Evolutionary conservation across 129 eudicot species (phyloP), one percentile per base, ranked within the genome.

Genomic region (Scalesia atractyloides): DNA sequence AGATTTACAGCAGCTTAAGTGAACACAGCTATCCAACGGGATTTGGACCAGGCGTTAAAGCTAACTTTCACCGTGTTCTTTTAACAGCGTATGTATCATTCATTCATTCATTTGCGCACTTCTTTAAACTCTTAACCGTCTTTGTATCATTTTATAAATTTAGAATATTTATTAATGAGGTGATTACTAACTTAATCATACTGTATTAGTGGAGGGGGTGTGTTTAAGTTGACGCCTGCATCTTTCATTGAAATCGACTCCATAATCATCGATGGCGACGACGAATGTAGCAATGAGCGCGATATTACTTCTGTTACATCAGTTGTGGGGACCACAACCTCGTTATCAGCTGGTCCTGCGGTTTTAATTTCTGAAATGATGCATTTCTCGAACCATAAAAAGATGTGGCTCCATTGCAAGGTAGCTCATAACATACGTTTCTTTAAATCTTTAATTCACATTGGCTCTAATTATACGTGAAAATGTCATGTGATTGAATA

Each of bases 31-130:
- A 57, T 71, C 98, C 98, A 56, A 58, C 75, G 56, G 98, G 96
- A 52, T 80, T 94, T 57, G 97, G 89, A 79, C 83, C 73, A 63
- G 96, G 91, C 37, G 73, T 88, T 30, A 64, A 74, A 69, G 98
- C 90, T 33, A 86, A 73, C 49, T 94, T 94, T 79, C 81, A 86
- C 66, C 85, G 97, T 63, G 64, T 90, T 66, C 96, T 90, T 70
- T 76, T 74, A 64, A 75, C 80, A 47, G 58, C 70, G 98, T 92
- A 82, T 59, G 94, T 20, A n/a, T 66, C 8, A 48, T 53, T 72
- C 48, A 69, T 53, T 72, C 47, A 69, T n/a, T n/a, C n/a, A n/a
- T n/a, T n/a, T n/a, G n/a, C 62, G 37, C 43, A 4, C 17, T 47
- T 65, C 16, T 14, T 46, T 76, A 37, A 53, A 49, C 11, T 18